Evolutionary conservation across 768 basidiomycete species (phyloP), one percentile per base, ranked within the genome.

Genomic region (Kwoniella heveanensis): DNA sequence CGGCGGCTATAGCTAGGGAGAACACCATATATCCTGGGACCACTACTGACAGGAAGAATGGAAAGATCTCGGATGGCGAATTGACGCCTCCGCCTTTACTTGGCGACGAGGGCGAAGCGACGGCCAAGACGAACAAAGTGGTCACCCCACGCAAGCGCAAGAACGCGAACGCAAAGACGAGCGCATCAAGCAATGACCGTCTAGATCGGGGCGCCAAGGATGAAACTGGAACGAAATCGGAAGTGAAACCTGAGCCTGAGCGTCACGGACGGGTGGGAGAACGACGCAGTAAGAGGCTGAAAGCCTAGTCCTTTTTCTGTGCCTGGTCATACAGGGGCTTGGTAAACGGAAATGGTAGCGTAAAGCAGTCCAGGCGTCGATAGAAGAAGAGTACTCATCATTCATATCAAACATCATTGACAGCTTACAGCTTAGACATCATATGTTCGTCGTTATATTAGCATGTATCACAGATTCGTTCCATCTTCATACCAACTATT

Each of bases 211-310:
- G n/a, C n/a, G n/a, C n/a, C n/a, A n/a, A n/a, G n/a, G n/a, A 37
- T 19, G 22, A 39, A 27, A 13, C 46, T 17, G 19, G 24, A 15
- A 9, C 32, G 26, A 26, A 15, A 9, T n/a, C n/a, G n/a, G n/a
- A n/a, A n/a, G n/a, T n/a, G n/a, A n/a, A n/a, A n/a, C n/a, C n/a
- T n/a, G n/a, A n/a, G n/a, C n/a, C n/a, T n/a, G n/a, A n/a, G n/a
- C n/a, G n/a, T n/a, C n/a, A n/a, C n/a, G 37, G 22, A 25, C 29
- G 15, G 15, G 27, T 52, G 13, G 58, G 62, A 10, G 48, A 54
- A 46, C 36, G 68, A 27, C 36, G 65, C 19, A 70, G 68, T 54
- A 70, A 70, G 52, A 54, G 68, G 37, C 46, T 53, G 36, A 70
- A 61, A n/a, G n/a, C n/a, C n/a, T n/a, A n/a, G n/a, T n/a, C n/a